Evolutionary conservation across 2,329 filamentous ascomycete genomes (phyloP).

Genomic region (Parastagonospora avenae): DNA sequence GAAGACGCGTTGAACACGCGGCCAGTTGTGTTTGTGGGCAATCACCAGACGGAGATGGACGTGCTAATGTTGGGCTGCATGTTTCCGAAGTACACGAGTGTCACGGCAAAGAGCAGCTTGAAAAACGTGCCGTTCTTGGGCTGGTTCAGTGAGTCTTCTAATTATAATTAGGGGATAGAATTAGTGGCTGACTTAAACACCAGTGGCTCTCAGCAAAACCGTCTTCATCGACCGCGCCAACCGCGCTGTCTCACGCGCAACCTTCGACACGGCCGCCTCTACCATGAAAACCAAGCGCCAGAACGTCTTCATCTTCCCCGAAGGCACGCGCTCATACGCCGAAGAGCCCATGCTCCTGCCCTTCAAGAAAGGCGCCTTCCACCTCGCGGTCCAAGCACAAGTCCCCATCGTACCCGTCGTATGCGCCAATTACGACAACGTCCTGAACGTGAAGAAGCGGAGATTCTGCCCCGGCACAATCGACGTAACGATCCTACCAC

Average conservation of each 20-base stretch:
- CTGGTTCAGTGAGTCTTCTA: constrained; percentile 72
- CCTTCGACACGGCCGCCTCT: constrained; percentile 80
- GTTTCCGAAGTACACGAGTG: constrained; percentile 89
- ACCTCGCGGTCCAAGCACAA: constrained; percentile 90
- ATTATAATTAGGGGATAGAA: neutral
- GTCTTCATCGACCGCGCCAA: constrained; percentile 96
- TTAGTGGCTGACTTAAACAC: constrained; percentile 47
- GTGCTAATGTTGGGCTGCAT: constrained; percentile 87
- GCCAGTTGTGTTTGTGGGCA: constrained; percentile 89
- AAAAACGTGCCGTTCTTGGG: constrained; percentile 82
- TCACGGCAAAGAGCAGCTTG: constrained; percentile 89
- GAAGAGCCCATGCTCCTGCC: constrained; percentile 80
- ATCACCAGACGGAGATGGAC: constrained; percentile 96
- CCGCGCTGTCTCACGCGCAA: constrained; percentile 77
- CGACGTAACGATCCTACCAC: constrained; percentile 55
- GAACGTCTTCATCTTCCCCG: constrained; percentile 85
- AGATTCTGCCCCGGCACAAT: constrained; percentile 55
- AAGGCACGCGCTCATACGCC: constrained; percentile 91
- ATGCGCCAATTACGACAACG: constrained; percentile 56
- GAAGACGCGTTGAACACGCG: constrained; percentile 51
- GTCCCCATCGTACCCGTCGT: constrained; percentile 87
- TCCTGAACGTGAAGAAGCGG: constrained; percentile 53
- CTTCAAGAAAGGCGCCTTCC: constrained; percentile 99
- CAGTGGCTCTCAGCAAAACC: constrained; percentile 74
- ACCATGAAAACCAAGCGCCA: constrained; percentile 72